Percentiles rank a stretch among this genome's conserved stretches.
phyloP scores from a whole-genome alignment of 495 filamentous ascomycete genomes.

The Penicillium crystallinum region DNA sequence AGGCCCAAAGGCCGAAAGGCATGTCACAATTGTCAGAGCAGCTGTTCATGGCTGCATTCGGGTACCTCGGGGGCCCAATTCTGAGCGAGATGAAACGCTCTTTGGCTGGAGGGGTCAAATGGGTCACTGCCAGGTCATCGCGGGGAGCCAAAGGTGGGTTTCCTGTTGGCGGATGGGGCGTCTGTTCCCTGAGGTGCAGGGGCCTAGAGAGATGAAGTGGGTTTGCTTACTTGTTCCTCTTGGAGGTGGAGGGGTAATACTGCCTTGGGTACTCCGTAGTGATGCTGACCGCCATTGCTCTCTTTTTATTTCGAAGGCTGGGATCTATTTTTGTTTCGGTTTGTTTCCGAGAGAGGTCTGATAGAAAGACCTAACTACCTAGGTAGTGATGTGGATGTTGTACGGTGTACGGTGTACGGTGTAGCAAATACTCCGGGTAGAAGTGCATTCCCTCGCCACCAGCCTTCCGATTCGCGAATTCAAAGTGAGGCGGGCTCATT shows the following conservation, averaged over 20 bases:
- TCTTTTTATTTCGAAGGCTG: not conserved
- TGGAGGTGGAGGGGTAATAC: not conserved
- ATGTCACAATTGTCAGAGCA: not conserved
- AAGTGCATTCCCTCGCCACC: slow-evolving; percentile 3
- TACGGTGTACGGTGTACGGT: too few relatives aligned
- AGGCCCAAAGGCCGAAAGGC: not conserved
- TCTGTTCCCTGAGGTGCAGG: slow-evolving; percentile 1
- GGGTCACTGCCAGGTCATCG: slow-evolving; percentile 36
- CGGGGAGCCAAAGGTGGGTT: slow-evolving; percentile 24
- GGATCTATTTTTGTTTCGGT: not conserved
- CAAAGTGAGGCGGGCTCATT: slow-evolving; percentile 6
- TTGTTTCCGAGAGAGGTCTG: too few relatives aligned
- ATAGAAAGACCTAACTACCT: too few relatives aligned
- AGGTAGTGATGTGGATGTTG: too few relatives aligned
- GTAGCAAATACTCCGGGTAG: too few relatives aligned
- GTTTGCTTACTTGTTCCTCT: not conserved
- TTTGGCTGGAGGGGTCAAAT: slow-evolving; percentile 2
- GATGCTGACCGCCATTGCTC: slow-evolving; percentile 23
- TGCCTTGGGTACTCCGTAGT: not conserved
- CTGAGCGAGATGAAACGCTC: slow-evolving; percentile 4
- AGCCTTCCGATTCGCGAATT: not conserved
- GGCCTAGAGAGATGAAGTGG: slow-evolving; percentile 5
- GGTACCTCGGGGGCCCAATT: slow-evolving; percentile 4
- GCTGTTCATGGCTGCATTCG: slow-evolving; percentile 17
- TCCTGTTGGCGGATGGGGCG: slow-evolving; percentile 7